Evolutionary conservation across 371 early-diverging fungal genomes (phyloP).

Genomic region (Apophysomyces variabilis): DNA sequence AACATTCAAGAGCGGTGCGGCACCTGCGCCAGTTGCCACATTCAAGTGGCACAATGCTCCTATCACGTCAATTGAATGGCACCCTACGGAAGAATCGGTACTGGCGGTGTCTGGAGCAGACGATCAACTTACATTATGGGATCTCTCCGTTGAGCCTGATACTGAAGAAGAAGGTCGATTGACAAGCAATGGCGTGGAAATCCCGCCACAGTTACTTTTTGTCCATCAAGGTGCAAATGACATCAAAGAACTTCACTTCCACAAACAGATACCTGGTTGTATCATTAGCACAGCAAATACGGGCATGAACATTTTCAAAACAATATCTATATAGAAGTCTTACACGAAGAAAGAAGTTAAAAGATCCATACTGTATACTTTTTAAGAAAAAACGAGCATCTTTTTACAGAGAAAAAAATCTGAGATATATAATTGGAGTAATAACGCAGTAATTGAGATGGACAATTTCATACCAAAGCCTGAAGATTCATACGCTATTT

Average conservation of each 20-base stretch:
- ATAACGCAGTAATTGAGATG: no score
- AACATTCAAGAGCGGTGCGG: constrained; percentile 58
- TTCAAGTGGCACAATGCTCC: constrained; percentile 95
- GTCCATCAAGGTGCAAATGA: constrained; percentile 93
- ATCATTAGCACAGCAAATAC: constrained; percentile 85
- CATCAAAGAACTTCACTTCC: constrained; percentile 97
- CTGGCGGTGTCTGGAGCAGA: constrained; percentile 94
- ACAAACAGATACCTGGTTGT: constrained; percentile 89
- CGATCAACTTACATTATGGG: constrained; percentile 97
- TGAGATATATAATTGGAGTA: no score
- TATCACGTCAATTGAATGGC: constrained; percentile 97
- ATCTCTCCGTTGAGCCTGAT: constrained; percentile 94
- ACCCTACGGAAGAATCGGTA: constrained; percentile 91
- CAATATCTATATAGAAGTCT: constrained; percentile 74
- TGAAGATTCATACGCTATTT: no score
- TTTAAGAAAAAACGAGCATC: no score
- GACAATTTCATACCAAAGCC: no score
- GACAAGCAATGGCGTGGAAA: constrained; percentile 71
- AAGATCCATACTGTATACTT: no score
- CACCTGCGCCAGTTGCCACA: constrained; percentile 88
- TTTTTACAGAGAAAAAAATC: no score
- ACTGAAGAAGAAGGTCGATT: constrained; percentile 79
- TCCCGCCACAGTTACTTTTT: constrained; percentile 96
- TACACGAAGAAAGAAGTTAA: no score
- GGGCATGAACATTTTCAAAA: constrained; percentile 97